Evolutionary conservation across 2,329 filamentous ascomycete genomes (phyloP).

Genomic region (Colletotrichum lini): DNA sequence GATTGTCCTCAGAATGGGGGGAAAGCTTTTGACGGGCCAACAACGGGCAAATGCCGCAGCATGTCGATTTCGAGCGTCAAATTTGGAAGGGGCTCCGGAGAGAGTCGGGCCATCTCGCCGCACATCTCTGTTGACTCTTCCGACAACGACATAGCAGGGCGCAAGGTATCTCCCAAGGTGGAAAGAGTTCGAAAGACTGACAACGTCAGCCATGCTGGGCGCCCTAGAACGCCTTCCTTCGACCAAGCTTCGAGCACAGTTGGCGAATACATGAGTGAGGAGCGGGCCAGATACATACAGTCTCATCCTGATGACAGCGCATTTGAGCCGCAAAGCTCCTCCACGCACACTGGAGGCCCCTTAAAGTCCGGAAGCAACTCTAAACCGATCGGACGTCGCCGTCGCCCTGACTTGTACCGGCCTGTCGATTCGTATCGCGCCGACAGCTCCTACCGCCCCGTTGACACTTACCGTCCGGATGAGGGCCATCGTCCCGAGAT

Average conservation of each 20-base stretch:
- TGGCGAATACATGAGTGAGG: slow-evolving; percentile 21
- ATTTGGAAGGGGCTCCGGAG: background rate
- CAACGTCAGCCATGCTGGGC: background rate
- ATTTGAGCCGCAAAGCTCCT: background rate
- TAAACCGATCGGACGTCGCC: slow-evolving; percentile 13
- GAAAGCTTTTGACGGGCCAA: background rate
- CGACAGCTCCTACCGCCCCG: background rate
- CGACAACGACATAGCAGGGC: background rate
- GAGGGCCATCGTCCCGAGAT: background rate
- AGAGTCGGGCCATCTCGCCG: background rate
- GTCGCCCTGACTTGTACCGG: slow-evolving; percentile 6
- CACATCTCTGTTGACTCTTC: background rate
- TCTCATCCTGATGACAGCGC: slow-evolving; percentile 7
- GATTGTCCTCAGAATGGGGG: slow-evolving; percentile 32
- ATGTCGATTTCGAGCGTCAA: background rate
- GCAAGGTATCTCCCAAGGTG: background rate
- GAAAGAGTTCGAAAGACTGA: background rate
- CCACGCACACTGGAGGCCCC: background rate
- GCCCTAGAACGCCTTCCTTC: background rate
- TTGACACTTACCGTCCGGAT: background rate
- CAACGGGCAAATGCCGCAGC: background rate
- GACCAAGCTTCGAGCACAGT: background rate
- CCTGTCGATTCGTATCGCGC: background rate
- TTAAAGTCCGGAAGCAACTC: slow-evolving; percentile 12
- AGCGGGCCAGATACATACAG: slow-evolving; percentile 21